Evolutionary conservation across 169 alveolate genomes (phyloP).

Genomic region (Cyclospora cayetanensis): DNA sequence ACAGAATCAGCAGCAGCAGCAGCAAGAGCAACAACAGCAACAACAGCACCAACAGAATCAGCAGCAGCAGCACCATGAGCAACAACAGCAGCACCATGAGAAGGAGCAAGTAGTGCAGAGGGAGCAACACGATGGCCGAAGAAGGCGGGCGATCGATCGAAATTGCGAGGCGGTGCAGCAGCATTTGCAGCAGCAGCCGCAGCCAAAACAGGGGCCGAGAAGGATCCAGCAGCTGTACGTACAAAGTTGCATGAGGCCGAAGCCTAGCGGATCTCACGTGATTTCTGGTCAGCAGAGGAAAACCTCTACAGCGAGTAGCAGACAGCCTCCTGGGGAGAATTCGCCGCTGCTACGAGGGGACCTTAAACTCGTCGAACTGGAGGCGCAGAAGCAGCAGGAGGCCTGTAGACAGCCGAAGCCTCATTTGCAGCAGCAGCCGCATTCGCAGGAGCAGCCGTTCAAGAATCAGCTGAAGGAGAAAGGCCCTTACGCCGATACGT

Average conservation of each 20-base stretch:
- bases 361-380: not conserved
- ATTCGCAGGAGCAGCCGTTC: not conserved
- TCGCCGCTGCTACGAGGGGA: not conserved
- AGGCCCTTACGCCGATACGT: no score
- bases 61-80: not conserved
- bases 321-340: not conserved
- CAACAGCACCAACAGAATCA: not conserved
- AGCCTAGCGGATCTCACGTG: not conserved
- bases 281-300: not conserved
- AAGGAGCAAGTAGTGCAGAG: not conserved
- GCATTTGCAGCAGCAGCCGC: not conserved
- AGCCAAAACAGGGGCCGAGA: not conserved
- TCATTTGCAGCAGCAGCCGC: not conserved
- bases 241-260: no score
- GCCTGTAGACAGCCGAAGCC: not conserved
- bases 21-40: not conserved
- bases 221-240: not conserved
- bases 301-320: not conserved
- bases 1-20: not conserved
- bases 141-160: no score
- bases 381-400: not conserved
- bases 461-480: not conserved
- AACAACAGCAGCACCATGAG: not conserved
- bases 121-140: not conserved
- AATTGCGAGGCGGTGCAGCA: not conserved